A percentile compares a stretch with the other conserved stretches of the same genome.
Conservation (phyloP, 495 filamentous ascomycete species). For the Chaetomium tenue region DNA sequence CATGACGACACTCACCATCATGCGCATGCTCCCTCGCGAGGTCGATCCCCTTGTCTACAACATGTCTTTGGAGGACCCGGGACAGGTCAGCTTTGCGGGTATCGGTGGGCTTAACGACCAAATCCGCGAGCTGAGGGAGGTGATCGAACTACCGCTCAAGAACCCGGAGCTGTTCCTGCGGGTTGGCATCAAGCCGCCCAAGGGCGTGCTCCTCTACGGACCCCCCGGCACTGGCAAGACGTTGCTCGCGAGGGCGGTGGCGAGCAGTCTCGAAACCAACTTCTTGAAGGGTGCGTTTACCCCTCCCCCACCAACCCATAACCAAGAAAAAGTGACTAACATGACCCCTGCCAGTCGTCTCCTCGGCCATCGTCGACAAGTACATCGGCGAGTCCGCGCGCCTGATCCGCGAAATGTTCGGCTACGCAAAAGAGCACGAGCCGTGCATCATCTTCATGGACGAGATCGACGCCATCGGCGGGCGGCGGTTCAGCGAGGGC, state of each 20-base stretch:
- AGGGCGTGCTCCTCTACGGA: conserved; percentile 97
- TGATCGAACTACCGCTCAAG: conserved; percentile 97
- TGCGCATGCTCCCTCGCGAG: conserved; percentile 98
- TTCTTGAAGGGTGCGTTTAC: conserved; percentile 81
- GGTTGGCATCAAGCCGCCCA: conserved; percentile 98
- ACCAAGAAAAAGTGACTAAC: background rate
- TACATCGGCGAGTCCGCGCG: conserved; percentile 99
- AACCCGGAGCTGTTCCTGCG: conserved; percentile 96
- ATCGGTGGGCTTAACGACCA: conserved; percentile 99
- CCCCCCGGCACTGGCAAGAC: conserved; percentile 98
- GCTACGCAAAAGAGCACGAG: conserved; percentile 98
- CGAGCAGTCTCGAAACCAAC: conserved; percentile 96
- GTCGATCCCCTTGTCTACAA: conserved; percentile 99
- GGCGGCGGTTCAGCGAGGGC: conserved; percentile 95
- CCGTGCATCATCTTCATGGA: conserved; percentile 99
- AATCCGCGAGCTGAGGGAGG: conserved; percentile 95
- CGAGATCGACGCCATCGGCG: conserved; percentile 99
- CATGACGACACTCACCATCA: conserved; percentile 99
- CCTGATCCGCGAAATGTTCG: conserved; percentile 99
- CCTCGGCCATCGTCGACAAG: conserved; percentile 99
- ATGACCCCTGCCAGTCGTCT: conserved; percentile 65
- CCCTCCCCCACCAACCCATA: background rate
- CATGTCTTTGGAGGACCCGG: conserved; percentile 98
- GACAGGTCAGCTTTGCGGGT: conserved; percentile 96
- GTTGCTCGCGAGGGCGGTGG: conserved; percentile 88